Base-by-base conservation (phyloP, 75 land plant species). In the Cryptomeria japonica region DNA sequence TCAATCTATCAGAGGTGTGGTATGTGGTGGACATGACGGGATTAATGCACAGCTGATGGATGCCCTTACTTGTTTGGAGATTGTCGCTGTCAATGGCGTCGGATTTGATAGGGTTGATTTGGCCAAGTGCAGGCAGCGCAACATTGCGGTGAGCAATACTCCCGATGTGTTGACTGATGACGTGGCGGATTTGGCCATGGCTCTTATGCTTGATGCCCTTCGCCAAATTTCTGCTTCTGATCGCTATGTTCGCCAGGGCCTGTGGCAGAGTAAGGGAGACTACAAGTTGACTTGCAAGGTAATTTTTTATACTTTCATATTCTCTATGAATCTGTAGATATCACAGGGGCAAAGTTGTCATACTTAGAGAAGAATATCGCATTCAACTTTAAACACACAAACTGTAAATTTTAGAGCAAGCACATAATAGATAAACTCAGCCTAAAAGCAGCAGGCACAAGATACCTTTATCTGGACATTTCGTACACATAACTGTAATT, bases 151-250 rank as follows among this genome's bases (percentile, higher is more conserved):
- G 47, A 75, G 91, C 11, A 88, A 90, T 64, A 89, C 93, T n/a
- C 93, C 92, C 82, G 90, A 88, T 84, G 93, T 91, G 41, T 90
- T 92, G 75, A 89, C 92, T 18, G 95, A 92, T 37, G 91, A 89
- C 61, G 92, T 86, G 38, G 96, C 96, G 2, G 96, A 95, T 47
- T 87, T 83, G 37, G 94, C 94, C 56, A 87, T 95, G 19, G 94
- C 90, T 5, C 90, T 95, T 0, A 61, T 94, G 89, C 84, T 95
- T 31, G 93, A 89, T 78, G 89, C 91, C 15, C 87, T 95, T 76
- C 89, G 96, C 15, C 87, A 90, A 34, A 88, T 93, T 19, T 90
- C 90, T 44, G 90, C 93, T 11, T 90, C 91, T 32, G 94, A 95
- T 85, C 88, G 95, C 42, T 91, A 88, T 83, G 92, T 95, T 68